Evolutionary conservation across 441 rosid genomes (phyloP).

Genomic region (Gossypium trilobum): DNA sequence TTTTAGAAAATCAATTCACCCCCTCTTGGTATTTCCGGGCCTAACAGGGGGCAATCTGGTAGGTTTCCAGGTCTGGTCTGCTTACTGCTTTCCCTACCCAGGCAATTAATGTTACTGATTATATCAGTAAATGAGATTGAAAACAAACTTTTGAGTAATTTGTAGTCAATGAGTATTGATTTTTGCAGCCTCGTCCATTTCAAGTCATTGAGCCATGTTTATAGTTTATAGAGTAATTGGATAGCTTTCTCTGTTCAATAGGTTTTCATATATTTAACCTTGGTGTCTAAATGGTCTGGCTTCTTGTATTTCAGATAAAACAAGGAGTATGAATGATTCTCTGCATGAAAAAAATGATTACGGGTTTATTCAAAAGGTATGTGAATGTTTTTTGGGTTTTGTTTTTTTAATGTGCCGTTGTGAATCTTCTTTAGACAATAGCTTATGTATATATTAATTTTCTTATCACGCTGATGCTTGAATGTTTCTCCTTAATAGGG

Average conservation of each 20-base stretch:
- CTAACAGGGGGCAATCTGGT: not conserved
- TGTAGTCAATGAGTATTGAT: not conserved
- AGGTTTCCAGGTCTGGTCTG: not conserved
- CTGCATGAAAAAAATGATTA: conserved; percentile 48
- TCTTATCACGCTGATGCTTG: not conserved
- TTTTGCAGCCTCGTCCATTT: not conserved
- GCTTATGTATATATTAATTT: not conserved
- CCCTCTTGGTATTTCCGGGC: no score
- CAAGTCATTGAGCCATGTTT: not conserved
- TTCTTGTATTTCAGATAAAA: conserved; percentile 47
- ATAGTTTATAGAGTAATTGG: not conserved
- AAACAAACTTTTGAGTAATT: not conserved
- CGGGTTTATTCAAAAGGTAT: conserved; percentile 77
- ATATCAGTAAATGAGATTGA: not conserved
- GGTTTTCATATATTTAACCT: not conserved
- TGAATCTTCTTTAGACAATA: conserved; percentile 5
- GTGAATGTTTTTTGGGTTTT: not conserved
- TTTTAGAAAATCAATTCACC: no score
- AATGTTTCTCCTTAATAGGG: conserved; percentile 35
- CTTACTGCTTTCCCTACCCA: not conserved
- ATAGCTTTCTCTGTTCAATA: not conserved
- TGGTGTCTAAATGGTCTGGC: conserved; percentile 2
- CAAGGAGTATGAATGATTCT: conserved; percentile 36
- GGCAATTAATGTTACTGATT: not conserved
- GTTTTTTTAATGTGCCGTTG: not conserved